Conservation (phyloP, 163 green algal species). For the Scenedesmus sp. region DNA sequence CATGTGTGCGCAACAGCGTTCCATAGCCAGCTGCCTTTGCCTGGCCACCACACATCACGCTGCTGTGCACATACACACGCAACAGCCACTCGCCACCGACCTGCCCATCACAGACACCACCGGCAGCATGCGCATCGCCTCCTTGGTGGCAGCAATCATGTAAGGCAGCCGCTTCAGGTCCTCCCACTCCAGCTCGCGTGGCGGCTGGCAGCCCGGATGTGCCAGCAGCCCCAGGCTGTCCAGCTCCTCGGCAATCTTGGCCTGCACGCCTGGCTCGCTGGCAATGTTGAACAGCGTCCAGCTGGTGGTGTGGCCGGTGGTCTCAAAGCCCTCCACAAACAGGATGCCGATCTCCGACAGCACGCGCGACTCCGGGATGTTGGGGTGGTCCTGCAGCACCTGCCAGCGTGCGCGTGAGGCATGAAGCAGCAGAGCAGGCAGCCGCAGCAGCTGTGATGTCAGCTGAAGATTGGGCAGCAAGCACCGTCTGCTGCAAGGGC, state of each 20-base stretch:
- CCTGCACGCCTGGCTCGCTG: constrained; percentile 64
- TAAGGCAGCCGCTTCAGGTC: constrained; percentile 60
- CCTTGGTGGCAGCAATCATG: constrained; percentile 64
- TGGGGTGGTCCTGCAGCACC: constrained; percentile 43
- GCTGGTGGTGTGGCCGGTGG: constrained; percentile 77
- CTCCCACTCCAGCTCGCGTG: constrained; percentile 57
- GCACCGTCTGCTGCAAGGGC: constrained; percentile 28
- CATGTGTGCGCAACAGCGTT: too few relatives aligned
- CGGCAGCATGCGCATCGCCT: constrained; percentile 77
- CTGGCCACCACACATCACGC: not conserved
- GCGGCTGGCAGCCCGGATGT: constrained; percentile 41
- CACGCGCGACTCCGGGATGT: constrained; percentile 65
- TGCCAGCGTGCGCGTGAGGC: constrained; percentile 22
- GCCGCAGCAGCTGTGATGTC: constrained; percentile 58
- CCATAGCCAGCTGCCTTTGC: too few relatives aligned
- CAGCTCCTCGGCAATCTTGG: constrained; percentile 67
- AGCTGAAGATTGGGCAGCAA: constrained; percentile 19
- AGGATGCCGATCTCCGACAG: constrained; percentile 77
- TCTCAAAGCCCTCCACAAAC: constrained; percentile 81
- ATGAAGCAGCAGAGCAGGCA: not conserved
- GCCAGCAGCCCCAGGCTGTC: constrained; percentile 62
- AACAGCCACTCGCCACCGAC: constrained; percentile 26
- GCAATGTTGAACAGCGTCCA: constrained; percentile 76
- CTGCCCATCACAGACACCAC: constrained; percentile 73
- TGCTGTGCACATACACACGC: too few relatives aligned